Base-by-base conservation (phyloP, 768 basidiomycete species). In the Hortiboletus campestris region DNA sequence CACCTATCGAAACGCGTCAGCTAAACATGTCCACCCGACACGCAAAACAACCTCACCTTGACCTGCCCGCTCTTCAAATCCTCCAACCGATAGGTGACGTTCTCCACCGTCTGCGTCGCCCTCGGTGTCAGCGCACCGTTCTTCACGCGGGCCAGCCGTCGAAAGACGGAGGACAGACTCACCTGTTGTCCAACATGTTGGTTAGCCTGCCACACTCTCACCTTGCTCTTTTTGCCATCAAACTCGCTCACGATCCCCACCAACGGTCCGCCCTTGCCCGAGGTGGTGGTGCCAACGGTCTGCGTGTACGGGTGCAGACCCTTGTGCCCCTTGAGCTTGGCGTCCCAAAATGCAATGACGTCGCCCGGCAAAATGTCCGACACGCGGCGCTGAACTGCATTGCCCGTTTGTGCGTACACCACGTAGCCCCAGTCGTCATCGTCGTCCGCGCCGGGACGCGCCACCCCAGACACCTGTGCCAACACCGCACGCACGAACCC, bases 351-450 rank as follows among this genome's bases (percentile, higher is more conserved):
- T 57, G 83, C 80, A 45, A 94, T 77, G 11, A 97, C 73, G 70
- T 97, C 94, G 2, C 94, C 94, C 0, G 93, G 89, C 80, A 88
- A 76, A 56, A 93, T 89, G 20, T 95, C 93, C 63, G 86, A 88
- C 32, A 79, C 75, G 46, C 91, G 79, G 58, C 84, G 84, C 71
- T 86, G 83, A 56, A 96, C 89, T 13, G 83, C 72, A 0, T 65
- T 63, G 0, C 80, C 88, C 31, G 76, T 81, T 74, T 94, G 92
- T 57, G 78, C 75, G 64, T 91, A 95, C 31, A 94, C 77, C 9
- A 88, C 72, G 66, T 91, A 84, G 0, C 94, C 94, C 64, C 84
- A 91, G 1, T 46, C 51, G 14, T 76, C 74, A 17, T 63, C 57
- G 44, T 65, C 70, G n/a, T 70, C 64, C 2, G 72, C 61, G 13